Percentiles rank a stretch among this genome's conserved stretches.
Evolutionary conservation across 768 basidiomycete genomes (phyloP).

Genomic region (Suillus luteus): DNA sequence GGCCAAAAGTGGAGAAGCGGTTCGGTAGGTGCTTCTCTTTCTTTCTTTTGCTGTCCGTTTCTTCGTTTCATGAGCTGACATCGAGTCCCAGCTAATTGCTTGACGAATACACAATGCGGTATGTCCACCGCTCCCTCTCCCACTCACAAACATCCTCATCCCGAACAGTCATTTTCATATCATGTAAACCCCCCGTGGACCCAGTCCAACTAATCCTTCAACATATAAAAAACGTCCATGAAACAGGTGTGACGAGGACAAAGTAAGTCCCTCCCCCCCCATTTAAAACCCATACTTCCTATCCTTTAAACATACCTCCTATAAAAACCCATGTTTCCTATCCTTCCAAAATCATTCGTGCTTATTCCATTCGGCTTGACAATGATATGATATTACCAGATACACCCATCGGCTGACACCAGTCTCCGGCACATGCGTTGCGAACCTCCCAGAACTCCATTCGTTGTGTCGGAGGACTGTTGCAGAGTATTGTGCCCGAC

Average conservation of each 20-base stretch:
- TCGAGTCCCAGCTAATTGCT: constrained; percentile 59
- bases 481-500: constrained; percentile 50
- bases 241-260: constrained; percentile 65
- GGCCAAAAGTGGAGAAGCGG: constrained; percentile 58
- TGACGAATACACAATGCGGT: constrained; percentile 83
- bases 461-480: constrained; percentile 59
- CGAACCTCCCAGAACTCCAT: constrained; percentile 71
- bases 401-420: constrained; percentile 73
- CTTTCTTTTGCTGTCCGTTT: not conserved
- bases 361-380: too few species aligned
- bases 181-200: constrained; percentile 76
- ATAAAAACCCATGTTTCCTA: too few species aligned
- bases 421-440: constrained; percentile 63
- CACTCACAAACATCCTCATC: not conserved
- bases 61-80: too few species aligned
- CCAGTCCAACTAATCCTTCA: constrained; percentile 69
- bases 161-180: constrained; percentile 70
- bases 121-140: constrained; percentile 9
- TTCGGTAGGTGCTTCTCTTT: constrained; percentile 52
- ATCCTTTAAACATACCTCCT: too few species aligned
- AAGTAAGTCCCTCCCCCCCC: constrained; percentile 41
- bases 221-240: constrained; percentile 62
- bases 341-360: too few species aligned
- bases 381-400: too few species aligned
- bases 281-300: constrained; percentile 8